Base-by-base conservation (phyloP, 2,329 filamentous ascomycete genomes). In the Epichloe coenophiala region DNA sequence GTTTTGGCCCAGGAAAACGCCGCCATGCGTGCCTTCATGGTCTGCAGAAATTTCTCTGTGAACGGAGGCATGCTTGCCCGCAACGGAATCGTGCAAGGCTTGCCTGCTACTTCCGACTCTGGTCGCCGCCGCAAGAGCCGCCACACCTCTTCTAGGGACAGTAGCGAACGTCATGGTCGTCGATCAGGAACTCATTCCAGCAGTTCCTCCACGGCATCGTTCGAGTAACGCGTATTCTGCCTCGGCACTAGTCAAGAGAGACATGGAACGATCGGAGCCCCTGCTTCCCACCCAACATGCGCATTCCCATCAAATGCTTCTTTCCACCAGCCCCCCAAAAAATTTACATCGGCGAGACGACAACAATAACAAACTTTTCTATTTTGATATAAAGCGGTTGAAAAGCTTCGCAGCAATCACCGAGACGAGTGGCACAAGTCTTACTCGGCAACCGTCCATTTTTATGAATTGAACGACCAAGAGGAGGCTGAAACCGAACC, bases 41-140 rank as follows among this genome's bases (percentile, higher is more conserved):
- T 96, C 58, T 96, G 91, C 75, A 85, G 89, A 57, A 95, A 95
- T 75, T 96, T 96, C 71, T 95, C 88, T 51, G 87, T 94, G 67
- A 96, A 95, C 65, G 89, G 94, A 61, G 91, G 91, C 65, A 95
- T 95, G 88, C 73, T 83, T 56, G 80, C 80, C 55, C 77, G 80
- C 56, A 84, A 83, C 61, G 80, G 80, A 42, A 81, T 83, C 55
- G 79, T 84, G 55, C 80, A 84, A 66, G 80, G 80, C 47, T 72
- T 84, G 38, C 80, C 80, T 13, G 77, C 73, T 51, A 71, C 73
- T 57, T 47, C 54, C 21, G 69, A 77, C 50, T 68, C 62, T 54
- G 67, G 67, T 61, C 76, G 71, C 58, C 70, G 72, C 53, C 65
- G 71, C 57, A 75, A 75, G 66, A 74, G 72, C 65, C 72, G 75